Evolutionary conservation across 2,329 filamentous ascomycete genomes (phyloP).

Genomic region (Trichophyton verrucosum): DNA sequence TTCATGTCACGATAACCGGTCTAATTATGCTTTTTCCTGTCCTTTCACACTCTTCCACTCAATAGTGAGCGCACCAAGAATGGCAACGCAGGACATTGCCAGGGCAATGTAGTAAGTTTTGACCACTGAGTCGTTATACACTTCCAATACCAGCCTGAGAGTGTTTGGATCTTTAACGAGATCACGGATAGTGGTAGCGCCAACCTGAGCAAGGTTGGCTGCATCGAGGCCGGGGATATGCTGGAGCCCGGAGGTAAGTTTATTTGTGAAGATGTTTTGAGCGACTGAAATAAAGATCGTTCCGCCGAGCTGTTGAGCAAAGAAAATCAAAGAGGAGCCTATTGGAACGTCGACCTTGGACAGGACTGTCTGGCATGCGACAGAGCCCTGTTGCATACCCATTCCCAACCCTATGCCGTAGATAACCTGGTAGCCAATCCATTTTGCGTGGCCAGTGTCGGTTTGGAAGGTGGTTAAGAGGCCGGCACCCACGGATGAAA

Average conservation of each 20-base stretch:
- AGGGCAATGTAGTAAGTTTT: constrained; percentile 18
- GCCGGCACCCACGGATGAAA: constrained; percentile 19
- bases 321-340: constrained; percentile 15
- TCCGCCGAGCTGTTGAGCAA: constrained; percentile 13
- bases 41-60: constrained; percentile 7
- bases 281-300: constrained; percentile 16
- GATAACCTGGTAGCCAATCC: constrained; percentile 18
- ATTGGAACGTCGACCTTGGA: constrained; percentile 11
- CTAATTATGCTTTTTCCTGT: neutral
- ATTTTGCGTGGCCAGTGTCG: constrained; percentile 13
- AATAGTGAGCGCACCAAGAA: neutral
- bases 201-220: constrained; percentile 20
- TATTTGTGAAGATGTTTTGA: constrained; percentile 15
- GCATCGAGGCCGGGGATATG: constrained; percentile 19
- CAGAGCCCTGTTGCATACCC: constrained; percentile 13
- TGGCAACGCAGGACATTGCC: constrained; percentile 4
- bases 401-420: constrained; percentile 16
- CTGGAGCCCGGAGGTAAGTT: constrained; percentile 8
- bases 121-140: constrained; percentile 28
- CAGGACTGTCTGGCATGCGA: constrained; percentile 16
- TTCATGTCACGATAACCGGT: neutral
- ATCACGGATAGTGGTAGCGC: constrained; percentile 28
- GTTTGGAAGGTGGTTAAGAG: constrained; percentile 19
- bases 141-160: constrained; percentile 22
- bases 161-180: constrained; percentile 15